Evolutionary conservation across 371 early-diverging fungal species (phyloP), one percentile per base, ranked within the genome.

Genomic region (Mucor saturninus): DNA sequence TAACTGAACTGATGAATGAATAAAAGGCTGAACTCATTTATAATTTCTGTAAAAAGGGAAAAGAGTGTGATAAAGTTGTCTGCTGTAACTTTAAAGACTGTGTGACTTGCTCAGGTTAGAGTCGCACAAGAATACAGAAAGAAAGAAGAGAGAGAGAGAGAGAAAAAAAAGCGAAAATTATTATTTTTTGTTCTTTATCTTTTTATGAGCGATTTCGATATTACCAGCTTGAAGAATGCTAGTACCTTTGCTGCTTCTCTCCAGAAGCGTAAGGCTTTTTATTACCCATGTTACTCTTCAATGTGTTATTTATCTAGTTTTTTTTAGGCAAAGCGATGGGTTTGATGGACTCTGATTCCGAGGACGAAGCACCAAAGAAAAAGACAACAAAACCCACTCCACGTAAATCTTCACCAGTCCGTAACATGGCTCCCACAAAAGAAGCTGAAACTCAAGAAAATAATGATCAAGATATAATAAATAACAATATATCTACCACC

Each of bases 11-110:
- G 15, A 82, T 63, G 57, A 82, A 77, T 11, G 83, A 79, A 56
- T 82, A 82, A 48, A 82, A 76, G 7, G 80, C 78, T 40, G 81
- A 71, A 54, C 81, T 81, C 81, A 81, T 35, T 35, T 35, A 8
- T 21, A 21, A 21, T 35, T 35, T 35, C 6, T 81, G 14, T 31
- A 57, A 11, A 3, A 15, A 46, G 28, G 8, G 2, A 31, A 54
- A 29, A 38, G 35, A 55, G 8, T 21, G 21, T 21, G 21, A 21
- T 21, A 21, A 39, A n/a, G 2, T 31, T 31, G 51, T 14, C 5
- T 5, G 43, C 15, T 43, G 15, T n/a, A 43, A 14, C 5, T 43
- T 26, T 7, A 46, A 46, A 46, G 4, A 28, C 5, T n/a, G 15
- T 43, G 43, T 48, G 48, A 48, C 28, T 48, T 26, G 48, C 30